Percentiles rank a stretch among this genome's conserved stretches.
Evolutionary conservation across 2,329 filamentous ascomycete species (phyloP).

Genomic region (Ampelomyces quisqualis): DNA sequence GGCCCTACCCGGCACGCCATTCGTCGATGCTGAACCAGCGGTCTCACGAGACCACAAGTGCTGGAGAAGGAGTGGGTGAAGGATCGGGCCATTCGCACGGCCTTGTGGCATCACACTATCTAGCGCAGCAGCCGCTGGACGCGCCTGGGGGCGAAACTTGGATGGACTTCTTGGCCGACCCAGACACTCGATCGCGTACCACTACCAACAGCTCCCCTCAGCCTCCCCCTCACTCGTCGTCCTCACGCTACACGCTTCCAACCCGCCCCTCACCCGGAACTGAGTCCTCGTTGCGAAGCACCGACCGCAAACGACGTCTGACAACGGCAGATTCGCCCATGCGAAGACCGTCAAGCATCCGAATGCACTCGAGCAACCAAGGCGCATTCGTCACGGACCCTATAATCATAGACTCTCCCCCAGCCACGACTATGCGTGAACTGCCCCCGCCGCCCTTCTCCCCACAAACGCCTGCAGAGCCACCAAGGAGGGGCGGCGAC

Average conservation of each 20-base stretch:
- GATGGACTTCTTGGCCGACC: slow-evolving; percentile 37
- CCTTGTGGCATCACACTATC: slow-evolving; percentile 31
- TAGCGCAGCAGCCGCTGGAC: slow-evolving; percentile 19
- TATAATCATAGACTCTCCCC: slow-evolving; percentile 24
- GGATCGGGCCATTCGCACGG: slow-evolving; percentile 17
- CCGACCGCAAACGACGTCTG: slow-evolving; percentile 41
- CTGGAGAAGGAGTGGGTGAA: neutral
- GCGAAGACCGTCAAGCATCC: slow-evolving; percentile 30
- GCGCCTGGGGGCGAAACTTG: slow-evolving; percentile 35
- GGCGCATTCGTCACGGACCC: slow-evolving; percentile 23
- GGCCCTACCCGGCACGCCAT: slow-evolving; percentile 17
- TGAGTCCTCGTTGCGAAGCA: slow-evolving; percentile 23
- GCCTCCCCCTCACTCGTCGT: slow-evolving; percentile 8
- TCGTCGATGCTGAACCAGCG: slow-evolving; percentile 17
- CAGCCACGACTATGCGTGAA: slow-evolving; percentile 12
- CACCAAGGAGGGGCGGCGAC: slow-evolving; percentile 40
- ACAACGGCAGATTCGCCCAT: slow-evolving; percentile 38
- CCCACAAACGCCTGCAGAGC: slow-evolving; percentile 9
- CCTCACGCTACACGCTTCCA: slow-evolving; percentile 22
- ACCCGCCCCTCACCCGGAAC: slow-evolving; percentile 19
- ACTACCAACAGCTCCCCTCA: slow-evolving; percentile 5
- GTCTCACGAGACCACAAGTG: slow-evolving; percentile 12
- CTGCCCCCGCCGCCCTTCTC: slow-evolving; percentile 14
- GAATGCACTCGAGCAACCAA: slow-evolving; percentile 20
- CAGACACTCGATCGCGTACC: slow-evolving; percentile 3